These are phyloP conservation scores for Mycocentrospora acerina DNA, from an alignment of 2,329 filamentous ascomycete genomes.

Conservation along the genomic window DNA sequence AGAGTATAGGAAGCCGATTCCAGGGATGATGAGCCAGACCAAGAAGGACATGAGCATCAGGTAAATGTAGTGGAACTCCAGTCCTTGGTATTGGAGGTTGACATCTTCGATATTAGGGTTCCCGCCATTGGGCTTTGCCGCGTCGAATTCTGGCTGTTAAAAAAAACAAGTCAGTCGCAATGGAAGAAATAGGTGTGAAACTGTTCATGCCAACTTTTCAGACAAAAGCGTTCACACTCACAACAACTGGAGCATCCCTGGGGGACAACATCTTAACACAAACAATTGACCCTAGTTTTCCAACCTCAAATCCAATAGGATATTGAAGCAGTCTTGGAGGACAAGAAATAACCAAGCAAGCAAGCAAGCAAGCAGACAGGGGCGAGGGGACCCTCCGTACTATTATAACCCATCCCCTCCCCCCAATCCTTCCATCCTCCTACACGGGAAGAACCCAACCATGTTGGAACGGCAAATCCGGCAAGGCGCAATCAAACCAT, in stretches of 20 bases:
- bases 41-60: slow-evolving; percentile 60
- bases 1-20: slow-evolving; percentile 65
- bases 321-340: background rate
- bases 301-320: background rate
- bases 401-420: too few relatives aligned
- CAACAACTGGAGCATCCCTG: slow-evolving; percentile 19
- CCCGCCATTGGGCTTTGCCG: slow-evolving; percentile 54
- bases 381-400: too few relatives aligned
- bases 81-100: slow-evolving; percentile 59
- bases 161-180: slow-evolving; percentile 2
- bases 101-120: slow-evolving; percentile 56
- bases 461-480: slow-evolving; percentile 7
- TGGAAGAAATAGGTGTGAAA: background rate
- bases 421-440: too few relatives aligned
- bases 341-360: background rate
- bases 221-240: slow-evolving; percentile 9
- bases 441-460: slow-evolving; percentile 12
- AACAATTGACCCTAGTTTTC: too few relatives aligned
- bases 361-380: too few relatives aligned
- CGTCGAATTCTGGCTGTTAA: slow-evolving; percentile 43
- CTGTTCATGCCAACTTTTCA: background rate
- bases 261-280: too few relatives aligned
- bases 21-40: slow-evolving; percentile 68
- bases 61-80: slow-evolving; percentile 64
- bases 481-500: slow-evolving; percentile 14